Conservation (phyloP, 2,329 filamentous ascomycete species). For the Microsporum ferrugineum region DNA sequence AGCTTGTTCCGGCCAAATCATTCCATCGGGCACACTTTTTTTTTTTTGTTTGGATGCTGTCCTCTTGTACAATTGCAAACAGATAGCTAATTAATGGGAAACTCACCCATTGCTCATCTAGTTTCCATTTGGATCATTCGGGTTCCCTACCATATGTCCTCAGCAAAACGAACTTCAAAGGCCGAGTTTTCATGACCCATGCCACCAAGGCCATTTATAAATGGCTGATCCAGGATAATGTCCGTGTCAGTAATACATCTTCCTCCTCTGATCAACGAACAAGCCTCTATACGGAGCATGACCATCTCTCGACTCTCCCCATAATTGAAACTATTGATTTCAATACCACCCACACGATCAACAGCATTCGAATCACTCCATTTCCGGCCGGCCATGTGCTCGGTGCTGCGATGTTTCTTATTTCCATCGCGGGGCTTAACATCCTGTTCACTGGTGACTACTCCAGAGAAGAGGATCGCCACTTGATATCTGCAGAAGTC, state of each 20-base stretch:
- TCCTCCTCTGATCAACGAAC: conserved; percentile 52
- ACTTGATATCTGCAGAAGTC: conserved; percentile 86
- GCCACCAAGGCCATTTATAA: conserved; percentile 99
- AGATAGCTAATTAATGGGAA: neutral
- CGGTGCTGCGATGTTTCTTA: conserved; percentile 93
- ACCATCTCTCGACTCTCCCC: conserved; percentile 85
- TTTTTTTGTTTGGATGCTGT: no score
- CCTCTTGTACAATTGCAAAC: neutral
- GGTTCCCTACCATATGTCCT: conserved; percentile 95
- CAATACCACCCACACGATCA: conserved; percentile 93
- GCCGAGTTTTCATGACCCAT: conserved; percentile 97
- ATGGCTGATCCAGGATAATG: conserved; percentile 95
- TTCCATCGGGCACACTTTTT: neutral
- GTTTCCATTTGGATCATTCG: conserved; percentile 98
- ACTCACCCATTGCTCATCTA: conserved; percentile 27
- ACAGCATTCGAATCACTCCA: conserved; percentile 89
- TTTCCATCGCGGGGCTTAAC: conserved; percentile 92
- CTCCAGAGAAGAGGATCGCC: conserved; percentile 85
- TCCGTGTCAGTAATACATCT: conserved; percentile 66
- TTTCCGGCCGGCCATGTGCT: conserved; percentile 97
- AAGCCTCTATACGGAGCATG: conserved; percentile 82
- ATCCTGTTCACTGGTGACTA: conserved; percentile 98
- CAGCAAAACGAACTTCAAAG: conserved; percentile 94
- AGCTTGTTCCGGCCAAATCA: neutral
- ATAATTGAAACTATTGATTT: conserved; percentile 97